Evolutionary conservation across 2,329 filamentous ascomycete species (phyloP).

Genomic region (Aureobasidium sp.): DNA sequence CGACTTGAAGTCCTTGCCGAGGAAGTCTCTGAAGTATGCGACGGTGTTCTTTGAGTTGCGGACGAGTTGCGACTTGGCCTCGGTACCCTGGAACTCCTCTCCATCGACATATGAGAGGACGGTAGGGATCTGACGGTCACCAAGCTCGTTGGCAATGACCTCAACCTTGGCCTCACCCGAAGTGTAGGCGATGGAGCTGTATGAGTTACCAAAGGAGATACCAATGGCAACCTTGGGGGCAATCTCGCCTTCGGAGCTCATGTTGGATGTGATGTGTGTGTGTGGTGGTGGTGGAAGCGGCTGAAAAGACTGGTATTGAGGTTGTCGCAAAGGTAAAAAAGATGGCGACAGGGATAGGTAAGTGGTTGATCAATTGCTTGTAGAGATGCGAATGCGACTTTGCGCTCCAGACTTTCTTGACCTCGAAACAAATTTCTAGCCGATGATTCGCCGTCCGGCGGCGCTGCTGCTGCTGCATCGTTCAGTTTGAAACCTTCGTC

Average conservation of each 20-base stretch:
- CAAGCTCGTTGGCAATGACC: constrained; percentile 99
- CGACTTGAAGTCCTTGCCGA: constrained; percentile 96
- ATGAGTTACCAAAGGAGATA: constrained; percentile 98
- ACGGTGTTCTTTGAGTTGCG: constrained; percentile 95
- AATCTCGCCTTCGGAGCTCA: constrained; percentile 58
- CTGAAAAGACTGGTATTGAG: not conserved
- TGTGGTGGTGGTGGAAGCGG: constrained; percentile 4
- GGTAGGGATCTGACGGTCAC: constrained; percentile 97
- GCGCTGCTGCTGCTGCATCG: too few species aligned
- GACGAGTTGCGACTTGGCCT: constrained; percentile 94
- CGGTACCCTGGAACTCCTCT: constrained; percentile 96
- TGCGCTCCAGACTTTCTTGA: constrained; percentile 14
- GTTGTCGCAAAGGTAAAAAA: not conserved
- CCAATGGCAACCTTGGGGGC: constrained; percentile 80
- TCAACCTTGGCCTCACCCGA: constrained; percentile 90
- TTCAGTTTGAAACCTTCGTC: not conserved
- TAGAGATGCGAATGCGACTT: not conserved
- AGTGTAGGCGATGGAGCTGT: constrained; percentile 96
- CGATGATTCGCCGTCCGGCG: not conserved
- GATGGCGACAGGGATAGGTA: constrained; percentile 3
- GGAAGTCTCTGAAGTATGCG: constrained; percentile 95
- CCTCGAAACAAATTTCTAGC: constrained; percentile 7
- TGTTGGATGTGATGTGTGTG: constrained; percentile 40
- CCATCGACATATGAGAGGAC: constrained; percentile 95
- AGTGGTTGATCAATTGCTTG: not conserved